Evolutionary conservation across 768 basidiomycete species (phyloP), one percentile per base, ranked within the genome.

Genomic region (Tulasnella sp.): DNA sequence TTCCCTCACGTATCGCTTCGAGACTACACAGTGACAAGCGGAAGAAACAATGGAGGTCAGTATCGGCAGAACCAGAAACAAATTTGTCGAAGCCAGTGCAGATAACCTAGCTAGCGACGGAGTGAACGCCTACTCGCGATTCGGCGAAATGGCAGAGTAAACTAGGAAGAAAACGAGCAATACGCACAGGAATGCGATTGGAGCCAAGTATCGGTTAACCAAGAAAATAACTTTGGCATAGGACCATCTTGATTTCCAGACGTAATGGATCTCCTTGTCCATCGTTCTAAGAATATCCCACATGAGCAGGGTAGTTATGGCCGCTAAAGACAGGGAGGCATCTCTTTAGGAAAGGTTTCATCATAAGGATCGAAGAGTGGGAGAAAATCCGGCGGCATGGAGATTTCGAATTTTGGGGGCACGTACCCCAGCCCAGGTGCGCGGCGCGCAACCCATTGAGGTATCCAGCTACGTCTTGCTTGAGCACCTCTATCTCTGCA

Each of bases 231-330:
- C 35, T 17, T 65, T 65, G 9, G 64, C 64, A 7, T 65, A 65
- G 39, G 35, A 36, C 64, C 64, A 65, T 40, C 64, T 65, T 26
- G 64, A 36, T 40, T 36, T 65, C 69, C 69, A 70, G 42, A 70
- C 69, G 34, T 70, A 70, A 39, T 70, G 44, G 6, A 52, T 35
- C 36, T 70, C 69, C n/a, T 47, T 40, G 47, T 70, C 69, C 29
- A 70, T 40, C 34, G 69, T 47, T 22, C 29, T 70, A 32, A 70
- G 4, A 1, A 70, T 70, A 44, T 70, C 69, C 41, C 47, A 70
- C 1, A 70, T 16, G 0, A 70, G 12, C 19, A 70, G 34, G 22
- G 34, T 36, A 14, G 44, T 62, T 14, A 44, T 70, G 17, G 32
- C 69, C 52, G 52, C 69, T 70, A 41, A 66, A 12, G 40, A 66